Evolutionary conservation across 2,329 filamentous ascomycete genomes (phyloP).

Genomic region (Talaromyces sp.): DNA sequence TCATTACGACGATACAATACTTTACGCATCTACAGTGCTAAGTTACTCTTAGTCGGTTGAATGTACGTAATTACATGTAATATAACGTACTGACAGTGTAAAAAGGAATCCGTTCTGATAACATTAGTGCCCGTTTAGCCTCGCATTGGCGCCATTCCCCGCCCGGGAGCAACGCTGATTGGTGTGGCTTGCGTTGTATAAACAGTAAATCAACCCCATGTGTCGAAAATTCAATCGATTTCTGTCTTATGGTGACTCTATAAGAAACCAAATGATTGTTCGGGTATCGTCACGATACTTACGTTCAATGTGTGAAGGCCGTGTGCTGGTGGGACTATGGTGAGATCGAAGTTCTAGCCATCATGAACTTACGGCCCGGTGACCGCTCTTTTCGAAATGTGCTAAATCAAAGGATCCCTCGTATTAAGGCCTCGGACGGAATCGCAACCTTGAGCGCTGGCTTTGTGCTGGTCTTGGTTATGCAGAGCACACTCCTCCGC

Average conservation of each 20-base stretch:
- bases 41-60: too few species aligned
- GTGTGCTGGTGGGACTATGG: background rate
- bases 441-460: background rate
- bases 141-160: background rate
- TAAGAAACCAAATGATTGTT: background rate
- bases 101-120: background rate
- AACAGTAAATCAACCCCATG: slow-evolving; percentile 21
- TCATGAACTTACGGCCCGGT: background rate
- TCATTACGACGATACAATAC: background rate
- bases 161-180: background rate
- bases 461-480: background rate
- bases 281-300: background rate
- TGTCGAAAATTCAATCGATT: background rate
- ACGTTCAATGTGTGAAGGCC: too few species aligned
- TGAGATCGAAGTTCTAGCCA: background rate
- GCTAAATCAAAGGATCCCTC: background rate
- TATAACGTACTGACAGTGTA: background rate
- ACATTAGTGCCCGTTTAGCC: slow-evolving; percentile 12
- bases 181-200: background rate
- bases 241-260: background rate
- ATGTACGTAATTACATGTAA: background rate
- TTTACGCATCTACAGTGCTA: background rate
- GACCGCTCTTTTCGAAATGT: slow-evolving; percentile 4
- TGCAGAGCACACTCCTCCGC: background rate
- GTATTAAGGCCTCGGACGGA: background rate